A percentile compares a stretch with the other conserved stretches of the same genome.
Evolutionary conservation across 164 flowering plant genomes (phyloP).

Genomic region (Macadamia integrifolia): DNA sequence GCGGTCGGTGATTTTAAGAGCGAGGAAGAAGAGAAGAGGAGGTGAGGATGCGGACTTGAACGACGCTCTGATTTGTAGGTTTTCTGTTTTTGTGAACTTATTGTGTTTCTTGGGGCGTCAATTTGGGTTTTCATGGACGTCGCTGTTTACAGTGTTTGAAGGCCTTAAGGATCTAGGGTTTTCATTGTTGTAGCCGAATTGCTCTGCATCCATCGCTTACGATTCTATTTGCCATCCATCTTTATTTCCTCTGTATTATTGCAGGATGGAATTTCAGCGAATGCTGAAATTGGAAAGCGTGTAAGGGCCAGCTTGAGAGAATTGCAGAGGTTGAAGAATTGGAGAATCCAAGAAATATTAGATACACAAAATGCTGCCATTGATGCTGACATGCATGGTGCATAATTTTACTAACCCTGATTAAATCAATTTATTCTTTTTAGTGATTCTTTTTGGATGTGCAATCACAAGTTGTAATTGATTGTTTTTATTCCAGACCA

Average conservation of each 20-base stretch:
- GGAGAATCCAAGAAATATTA: slow-evolving; percentile 80
- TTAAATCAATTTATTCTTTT: background rate
- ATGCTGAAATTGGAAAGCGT: slow-evolving; percentile 57
- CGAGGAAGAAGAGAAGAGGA: slow-evolving; percentile 35
- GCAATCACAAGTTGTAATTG: background rate
- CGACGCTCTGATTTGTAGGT: background rate
- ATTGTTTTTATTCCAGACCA: slow-evolving; percentile 43
- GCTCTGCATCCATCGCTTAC: too few relatives aligned
- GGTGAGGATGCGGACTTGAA: background rate
- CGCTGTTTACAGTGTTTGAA: background rate
- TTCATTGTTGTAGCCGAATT: background rate
- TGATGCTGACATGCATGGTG: slow-evolving; percentile 84
- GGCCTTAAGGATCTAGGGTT: background rate
- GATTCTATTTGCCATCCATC: background rate
- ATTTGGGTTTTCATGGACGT: background rate
- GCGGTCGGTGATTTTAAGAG: slow-evolving; percentile 17
- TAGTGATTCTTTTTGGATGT: too few relatives aligned
- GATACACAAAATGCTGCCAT: slow-evolving; percentile 84
- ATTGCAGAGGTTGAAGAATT: slow-evolving; percentile 78
- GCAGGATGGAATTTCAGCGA: slow-evolving; percentile 33
- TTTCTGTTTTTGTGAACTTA: background rate
- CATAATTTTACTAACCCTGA: background rate
- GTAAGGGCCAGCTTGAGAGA: slow-evolving; percentile 75
- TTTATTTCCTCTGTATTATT: background rate
- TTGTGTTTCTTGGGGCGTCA: background rate